Evolutionary conservation across 148 eudicot species (phyloP).

Genomic region (Vaccinium vitisidaea): DNA sequence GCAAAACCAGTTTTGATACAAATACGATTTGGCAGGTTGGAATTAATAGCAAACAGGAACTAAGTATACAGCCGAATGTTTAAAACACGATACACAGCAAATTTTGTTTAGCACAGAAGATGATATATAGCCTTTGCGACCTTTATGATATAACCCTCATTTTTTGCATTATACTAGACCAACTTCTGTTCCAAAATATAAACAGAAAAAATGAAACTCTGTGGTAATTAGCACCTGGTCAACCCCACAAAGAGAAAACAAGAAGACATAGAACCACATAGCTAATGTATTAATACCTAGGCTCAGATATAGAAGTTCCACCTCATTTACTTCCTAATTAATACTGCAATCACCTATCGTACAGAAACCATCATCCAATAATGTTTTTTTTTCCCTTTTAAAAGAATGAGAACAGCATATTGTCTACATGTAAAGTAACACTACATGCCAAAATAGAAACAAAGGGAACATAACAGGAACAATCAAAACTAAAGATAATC

Average conservation of each 20-base stretch:
- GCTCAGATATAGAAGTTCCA: not conserved
- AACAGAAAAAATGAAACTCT: not conserved
- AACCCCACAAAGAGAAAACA: not conserved
- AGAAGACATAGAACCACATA: not conserved
- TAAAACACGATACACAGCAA: not conserved
- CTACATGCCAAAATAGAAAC: constrained; percentile 1
- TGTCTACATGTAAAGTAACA: not conserved
- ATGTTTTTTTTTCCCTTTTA: not conserved
- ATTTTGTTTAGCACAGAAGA: not conserved
- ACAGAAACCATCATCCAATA: not conserved
- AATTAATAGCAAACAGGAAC: not conserved
- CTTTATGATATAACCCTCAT: not conserved
- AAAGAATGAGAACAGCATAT: not conserved
- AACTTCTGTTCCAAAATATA: not conserved
- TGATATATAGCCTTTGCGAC: not conserved
- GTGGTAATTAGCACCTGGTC: not conserved
- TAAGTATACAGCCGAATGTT: constrained; percentile 4
- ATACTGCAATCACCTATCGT: not conserved
- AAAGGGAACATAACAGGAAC: not conserved
- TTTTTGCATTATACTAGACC: not conserved
- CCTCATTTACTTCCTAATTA: not conserved
- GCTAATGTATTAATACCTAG: not conserved
- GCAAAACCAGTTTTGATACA: constrained; percentile 4
- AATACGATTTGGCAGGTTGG: not conserved
- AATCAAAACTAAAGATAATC: not conserved